Percentiles rank a stretch among this genome's conserved stretches.
These are phyloP conservation scores for Calocera cornea DNA, from an alignment of 768 basidiomycete species.

Conservation along the genomic window DNA sequence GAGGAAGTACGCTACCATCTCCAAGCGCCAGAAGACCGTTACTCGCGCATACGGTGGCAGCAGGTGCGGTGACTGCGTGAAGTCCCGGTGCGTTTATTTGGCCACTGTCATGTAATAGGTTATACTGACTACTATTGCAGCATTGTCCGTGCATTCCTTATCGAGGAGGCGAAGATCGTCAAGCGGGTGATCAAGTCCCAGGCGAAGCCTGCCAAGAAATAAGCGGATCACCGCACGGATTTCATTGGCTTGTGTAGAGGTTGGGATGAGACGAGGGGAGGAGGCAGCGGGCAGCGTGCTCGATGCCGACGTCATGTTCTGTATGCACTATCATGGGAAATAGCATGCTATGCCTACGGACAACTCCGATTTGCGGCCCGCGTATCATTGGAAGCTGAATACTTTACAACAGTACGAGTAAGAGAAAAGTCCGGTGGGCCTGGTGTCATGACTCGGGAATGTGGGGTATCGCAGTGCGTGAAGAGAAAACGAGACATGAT, in stretches of 20 bases:
- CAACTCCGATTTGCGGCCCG: not conserved
- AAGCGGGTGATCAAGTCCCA: constrained; percentile 98
- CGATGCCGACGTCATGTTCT: not conserved
- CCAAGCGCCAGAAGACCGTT: constrained; percentile 95
- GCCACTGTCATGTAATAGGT: constrained; percentile 1
- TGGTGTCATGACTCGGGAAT: not conserved
- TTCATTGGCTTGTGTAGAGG: not conserved
- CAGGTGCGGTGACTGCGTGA: constrained; percentile 89
- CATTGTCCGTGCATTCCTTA: constrained; percentile 94
- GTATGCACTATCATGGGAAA: constrained; percentile 2
- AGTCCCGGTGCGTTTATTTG: constrained; percentile 59
- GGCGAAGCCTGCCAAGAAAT: constrained; percentile 27
- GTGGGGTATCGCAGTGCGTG: not conserved
- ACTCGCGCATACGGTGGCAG: constrained; percentile 95
- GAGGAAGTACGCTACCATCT: constrained; percentile 86
- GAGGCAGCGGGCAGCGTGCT: not conserved
- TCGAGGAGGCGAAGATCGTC: constrained; percentile 99
- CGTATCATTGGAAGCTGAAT: not conserved
- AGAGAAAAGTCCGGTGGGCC: not conserved
- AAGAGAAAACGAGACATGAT: not conserved
- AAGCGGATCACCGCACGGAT: not conserved
- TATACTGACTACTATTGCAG: constrained; percentile 32
- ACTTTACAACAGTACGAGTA: not conserved
- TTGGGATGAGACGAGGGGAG: not conserved
- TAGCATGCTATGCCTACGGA: constrained; percentile 2